Base-by-base conservation (phyloP, 1,284 basidiomycete species). In the Xerocomus minutiporus region DNA sequence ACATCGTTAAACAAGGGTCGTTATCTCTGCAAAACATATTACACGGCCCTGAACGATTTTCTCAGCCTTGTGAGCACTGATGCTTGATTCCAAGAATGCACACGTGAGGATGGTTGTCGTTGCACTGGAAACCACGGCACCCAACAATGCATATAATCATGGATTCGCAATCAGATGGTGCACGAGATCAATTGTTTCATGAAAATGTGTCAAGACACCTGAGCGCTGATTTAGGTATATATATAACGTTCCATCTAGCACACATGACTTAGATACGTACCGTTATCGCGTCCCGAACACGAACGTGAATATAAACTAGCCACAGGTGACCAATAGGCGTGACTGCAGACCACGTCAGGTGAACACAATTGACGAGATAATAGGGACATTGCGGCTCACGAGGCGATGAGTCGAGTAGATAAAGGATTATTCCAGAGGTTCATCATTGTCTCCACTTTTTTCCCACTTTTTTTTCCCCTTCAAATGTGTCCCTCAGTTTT, bases 371-470 rank as follows among this genome's bases (percentile, higher is more conserved):
- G 46, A 50, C 55, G 49, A 51, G 50, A 48, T 29, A 35, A 52
- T 51, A 28, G 36, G 26, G 40, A 47, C 39, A 56, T 13, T 13
- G 32, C 15, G n/a, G 39, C 31, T 11, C 48, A 31, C n/a, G 45
- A 40, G 50, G 59, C 45, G 60, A 63, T 61, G 45, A 44, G 25
- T 48, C 34, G 26, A 32, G 5, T 44, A 13, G 51, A 61, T 61
- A 61, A 61, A 60, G 57, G 35, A 20, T 17, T 11, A 28, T 17
- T 17, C 17, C 17, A 25, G n/a, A 26, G 13, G 17, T 29, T 38
- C 32, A 23, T 32, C 5, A 11, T 42, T 28, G 12, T 8, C 8
- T 35, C 3, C 7, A 11, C 5, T 17, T 39, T 17, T 31, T 25
- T 15, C 23, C 39, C 5, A 8, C 23, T 23, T n/a, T 44, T 15